phyloP scores from a whole-genome alignment of 1,284 basidiomycete species.

The Cryptococcus amylolentus region DNA sequence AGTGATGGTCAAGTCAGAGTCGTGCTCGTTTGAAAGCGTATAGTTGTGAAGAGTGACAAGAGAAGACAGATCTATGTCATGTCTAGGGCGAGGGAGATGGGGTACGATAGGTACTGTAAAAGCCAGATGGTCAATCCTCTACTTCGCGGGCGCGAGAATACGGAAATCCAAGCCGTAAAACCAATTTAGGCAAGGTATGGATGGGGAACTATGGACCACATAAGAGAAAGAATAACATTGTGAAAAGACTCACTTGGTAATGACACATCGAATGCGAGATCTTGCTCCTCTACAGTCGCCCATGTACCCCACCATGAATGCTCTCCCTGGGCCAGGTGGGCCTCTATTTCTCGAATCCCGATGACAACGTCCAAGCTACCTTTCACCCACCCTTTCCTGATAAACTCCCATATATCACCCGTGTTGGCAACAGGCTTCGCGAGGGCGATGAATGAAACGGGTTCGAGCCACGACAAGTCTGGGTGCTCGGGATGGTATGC shows the following conservation, averaged over 20 bases:
- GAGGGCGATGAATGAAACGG: conserved; percentile 29
- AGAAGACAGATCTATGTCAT: conserved; percentile 34
- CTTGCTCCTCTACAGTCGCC: conserved; percentile 19
- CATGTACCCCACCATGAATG: conserved; percentile 31
- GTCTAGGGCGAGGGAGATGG: conserved; percentile 38
- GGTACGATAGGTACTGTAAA: conserved; percentile 40
- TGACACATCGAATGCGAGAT: conserved; percentile 27
- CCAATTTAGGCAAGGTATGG: conserved; percentile 10
- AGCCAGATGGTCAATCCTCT: conserved; percentile 4
- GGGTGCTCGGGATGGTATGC: conserved; percentile 1
- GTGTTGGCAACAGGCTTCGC: conserved; percentile 35
- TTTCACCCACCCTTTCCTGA: conserved; percentile 35
- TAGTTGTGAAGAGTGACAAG: conserved; percentile 41
- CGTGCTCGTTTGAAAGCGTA: conserved; percentile 17
- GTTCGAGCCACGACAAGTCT: conserved; percentile 23
- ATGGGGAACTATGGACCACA: conserved; percentile 19
- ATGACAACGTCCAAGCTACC: conserved; percentile 31
- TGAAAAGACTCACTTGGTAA: conserved; percentile 36
- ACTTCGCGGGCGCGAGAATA: neutral
- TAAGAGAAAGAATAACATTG: conserved; percentile 4
- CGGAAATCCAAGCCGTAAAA: too few species aligned
- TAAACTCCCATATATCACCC: conserved; percentile 35
- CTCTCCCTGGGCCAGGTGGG: conserved; percentile 12
- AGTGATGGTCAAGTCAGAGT: conserved; percentile 23
- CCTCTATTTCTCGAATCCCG: conserved; percentile 20